Evolutionary conservation across 805 yeast genomes (phyloP).

Genomic region (Blastobotrys mokoenaii): DNA sequence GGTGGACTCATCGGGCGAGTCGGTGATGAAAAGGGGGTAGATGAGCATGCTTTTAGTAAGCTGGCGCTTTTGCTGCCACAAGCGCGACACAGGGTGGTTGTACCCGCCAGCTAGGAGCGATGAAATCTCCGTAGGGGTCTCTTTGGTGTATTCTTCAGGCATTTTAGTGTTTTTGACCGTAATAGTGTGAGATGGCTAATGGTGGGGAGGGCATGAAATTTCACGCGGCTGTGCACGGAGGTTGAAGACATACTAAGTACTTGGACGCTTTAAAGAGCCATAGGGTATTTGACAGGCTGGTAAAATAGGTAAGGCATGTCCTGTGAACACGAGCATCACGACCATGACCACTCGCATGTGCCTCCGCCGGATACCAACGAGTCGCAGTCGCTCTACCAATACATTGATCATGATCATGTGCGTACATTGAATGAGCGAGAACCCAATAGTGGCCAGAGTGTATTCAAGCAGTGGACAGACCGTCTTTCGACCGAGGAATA

Average conservation of each 20-base stretch:
- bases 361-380: slow-evolving; percentile 64
- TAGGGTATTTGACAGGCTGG: too few species aligned
- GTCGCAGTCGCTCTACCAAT: slow-evolving; percentile 45
- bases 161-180: background rate
- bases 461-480: slow-evolving; percentile 47
- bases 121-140: slow-evolving; percentile 51
- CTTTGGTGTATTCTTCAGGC: slow-evolving; percentile 56
- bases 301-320: background rate
- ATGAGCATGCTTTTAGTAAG: slow-evolving; percentile 83
- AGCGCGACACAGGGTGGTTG: slow-evolving; percentile 78
- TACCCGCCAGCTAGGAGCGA: slow-evolving; percentile 90
- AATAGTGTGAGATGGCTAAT: background rate
- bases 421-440: slow-evolving; percentile 56
- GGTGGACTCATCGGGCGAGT: slow-evolving; percentile 69
- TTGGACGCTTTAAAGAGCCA: too few species aligned
- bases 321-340: slow-evolving; percentile 10
- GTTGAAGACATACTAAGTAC: too few species aligned
- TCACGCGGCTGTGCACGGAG: background rate
- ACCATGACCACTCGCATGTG: slow-evolving; percentile 42
- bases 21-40: slow-evolving; percentile 83
- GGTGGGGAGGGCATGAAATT: background rate
- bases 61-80: slow-evolving; percentile 86
- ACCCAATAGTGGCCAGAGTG: slow-evolving; percentile 38
- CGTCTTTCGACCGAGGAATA: slow-evolving; percentile 39
- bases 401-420: slow-evolving; percentile 53